Evolutionary conservation across 139 green algal species (phyloP).

Genomic region (Tetradesmus lagerheimii): DNA sequence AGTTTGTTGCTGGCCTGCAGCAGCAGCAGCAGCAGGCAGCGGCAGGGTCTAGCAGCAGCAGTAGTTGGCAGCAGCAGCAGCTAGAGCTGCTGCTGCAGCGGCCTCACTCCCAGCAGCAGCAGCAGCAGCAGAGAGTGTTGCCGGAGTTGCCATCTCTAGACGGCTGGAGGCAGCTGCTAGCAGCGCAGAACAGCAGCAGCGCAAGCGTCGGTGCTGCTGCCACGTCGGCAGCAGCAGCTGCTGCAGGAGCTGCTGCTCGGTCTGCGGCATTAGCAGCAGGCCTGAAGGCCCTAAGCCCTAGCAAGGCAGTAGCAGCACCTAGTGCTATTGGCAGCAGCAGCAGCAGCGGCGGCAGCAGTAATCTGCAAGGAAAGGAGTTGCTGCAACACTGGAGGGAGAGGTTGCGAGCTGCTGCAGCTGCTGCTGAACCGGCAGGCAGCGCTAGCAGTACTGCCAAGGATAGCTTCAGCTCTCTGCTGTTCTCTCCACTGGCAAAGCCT

Average conservation of each 20-base stretch:
- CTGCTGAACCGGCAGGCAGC: background rate
- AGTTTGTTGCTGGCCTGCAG: background rate
- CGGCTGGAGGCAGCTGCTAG: background rate
- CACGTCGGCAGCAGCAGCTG: background rate
- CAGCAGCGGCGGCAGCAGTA: background rate
- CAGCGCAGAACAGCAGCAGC: background rate
- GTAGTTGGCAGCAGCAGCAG: background rate
- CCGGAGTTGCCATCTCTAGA: background rate
- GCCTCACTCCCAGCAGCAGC: background rate
- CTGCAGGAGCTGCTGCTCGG: background rate
- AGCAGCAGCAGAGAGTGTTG: background rate
- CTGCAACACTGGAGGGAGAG: background rate
- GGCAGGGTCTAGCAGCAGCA: too few relatives aligned
- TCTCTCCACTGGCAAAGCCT: background rate
- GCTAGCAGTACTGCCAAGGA: background rate
- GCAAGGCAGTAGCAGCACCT: background rate
- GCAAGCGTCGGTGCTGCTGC: background rate
- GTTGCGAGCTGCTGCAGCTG: background rate
- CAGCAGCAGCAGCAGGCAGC: background rate
- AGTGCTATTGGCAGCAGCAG: background rate
- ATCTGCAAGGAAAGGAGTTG: background rate
- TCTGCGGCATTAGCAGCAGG: constrained; percentile 2
- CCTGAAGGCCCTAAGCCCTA: background rate
- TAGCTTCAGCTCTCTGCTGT: background rate
- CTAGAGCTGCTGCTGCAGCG: background rate